These are phyloP conservation scores for Capsicum pubescens DNA, from an alignment of 257 asterid species.

Conservation along the genomic window DNA sequence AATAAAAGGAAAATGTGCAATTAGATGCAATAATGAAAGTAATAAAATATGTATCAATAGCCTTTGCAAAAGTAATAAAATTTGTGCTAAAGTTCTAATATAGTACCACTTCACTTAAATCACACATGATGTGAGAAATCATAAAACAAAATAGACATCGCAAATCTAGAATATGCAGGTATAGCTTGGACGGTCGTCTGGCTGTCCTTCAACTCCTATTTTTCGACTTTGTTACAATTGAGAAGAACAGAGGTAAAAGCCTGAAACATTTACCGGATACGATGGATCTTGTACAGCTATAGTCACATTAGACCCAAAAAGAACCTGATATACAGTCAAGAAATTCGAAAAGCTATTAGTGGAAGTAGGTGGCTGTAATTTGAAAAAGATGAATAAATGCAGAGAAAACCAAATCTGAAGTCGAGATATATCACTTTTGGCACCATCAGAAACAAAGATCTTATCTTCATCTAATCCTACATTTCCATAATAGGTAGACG, in stretches of 20 bases:
- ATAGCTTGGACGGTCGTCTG: neutral
- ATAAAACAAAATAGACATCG: neutral
- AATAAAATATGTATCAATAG: neutral
- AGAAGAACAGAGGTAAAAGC: constrained; percentile 22
- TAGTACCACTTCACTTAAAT: constrained; percentile 4
- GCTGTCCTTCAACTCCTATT: neutral
- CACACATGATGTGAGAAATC: constrained; percentile 15
- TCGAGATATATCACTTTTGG: constrained; percentile 97
- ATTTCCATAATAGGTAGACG: constrained; percentile 76
- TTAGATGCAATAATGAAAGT: neutral
- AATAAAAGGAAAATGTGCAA: neutral
- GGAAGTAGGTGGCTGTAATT: neutral
- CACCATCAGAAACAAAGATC: constrained; percentile 97
- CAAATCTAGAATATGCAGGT: neutral
- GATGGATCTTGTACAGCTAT: constrained; percentile 99
- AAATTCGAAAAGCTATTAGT: neutral
- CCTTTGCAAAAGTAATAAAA: neutral
- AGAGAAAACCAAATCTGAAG: constrained; percentile 66
- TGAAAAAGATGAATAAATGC: neutral
- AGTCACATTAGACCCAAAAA: constrained; percentile 48
- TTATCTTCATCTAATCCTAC: constrained; percentile 89
- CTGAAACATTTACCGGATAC: constrained; percentile 69
- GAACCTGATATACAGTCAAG: too few species aligned
- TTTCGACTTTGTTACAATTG: constrained; percentile 3
- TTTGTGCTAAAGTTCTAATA: neutral